Evolutionary conservation across 2,329 filamentous ascomycete genomes (phyloP), one percentile per base, ranked within the genome.

Genomic region (Calonectria pteridis): DNA sequence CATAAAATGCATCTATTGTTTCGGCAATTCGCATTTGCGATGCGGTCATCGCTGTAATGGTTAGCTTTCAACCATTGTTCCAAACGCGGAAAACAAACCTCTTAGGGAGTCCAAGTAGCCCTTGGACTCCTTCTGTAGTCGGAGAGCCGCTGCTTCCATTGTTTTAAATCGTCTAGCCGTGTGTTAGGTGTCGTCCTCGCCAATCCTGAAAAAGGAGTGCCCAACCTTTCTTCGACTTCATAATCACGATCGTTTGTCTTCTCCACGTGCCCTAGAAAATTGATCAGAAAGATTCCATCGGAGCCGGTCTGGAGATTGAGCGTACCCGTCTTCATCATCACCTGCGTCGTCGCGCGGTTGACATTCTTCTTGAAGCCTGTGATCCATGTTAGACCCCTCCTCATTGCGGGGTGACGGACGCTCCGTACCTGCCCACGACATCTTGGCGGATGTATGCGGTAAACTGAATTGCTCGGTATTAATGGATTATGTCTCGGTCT

Each of bases 11-110:
- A 86, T 99, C 97, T 85, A 99, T 99, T 26, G 97, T 99, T 86
- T 99, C 97, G 77, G 97, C 97, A 84, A 99, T 98, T 83, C 96
- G 94, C 96, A 99, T 98, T 87, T 99, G 97, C 68, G 96, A 98
- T 67, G 97, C 96, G 20, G 97, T 99, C 97, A 99, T 99, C 79
- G 97, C 96, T 95, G 78, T 2, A 3, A n/a, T 58, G 37, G 74
- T 81, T 67, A 81, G 78, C 51, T 29, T 67, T 58, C 18, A 23
- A 28, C 2, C 7, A 31, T 33, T 55, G 43, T 66, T 40, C 37
- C 31, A 29, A 33, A 29, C 43, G 7, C 11, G 9, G 37, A 13
- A 9, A 10, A 59, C 74, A 77, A 69, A 96, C 94, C 94, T 92
- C 97, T 92, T 80, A 99, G 89, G 23, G 95, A 98, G 87, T 99